phyloP scores from a whole-genome alignment of 2,329 filamentous ascomycete genomes.

The Beauveria asiatica region DNA sequence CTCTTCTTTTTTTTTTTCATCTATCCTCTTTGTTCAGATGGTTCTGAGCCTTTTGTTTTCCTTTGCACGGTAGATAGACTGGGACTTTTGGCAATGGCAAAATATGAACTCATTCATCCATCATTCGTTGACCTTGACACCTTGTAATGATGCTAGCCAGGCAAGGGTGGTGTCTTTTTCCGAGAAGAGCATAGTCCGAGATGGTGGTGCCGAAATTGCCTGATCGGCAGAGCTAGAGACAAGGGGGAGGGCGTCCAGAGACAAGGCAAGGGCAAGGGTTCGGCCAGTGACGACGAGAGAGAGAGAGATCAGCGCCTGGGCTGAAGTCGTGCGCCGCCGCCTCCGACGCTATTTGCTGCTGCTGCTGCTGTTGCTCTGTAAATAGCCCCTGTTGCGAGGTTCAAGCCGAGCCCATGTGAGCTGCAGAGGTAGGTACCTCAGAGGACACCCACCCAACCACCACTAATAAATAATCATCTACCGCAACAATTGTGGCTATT shows the following conservation, averaged over 20 bases:
- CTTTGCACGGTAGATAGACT: not conserved
- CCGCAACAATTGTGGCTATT: too few species aligned
- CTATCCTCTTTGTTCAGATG: not conserved
- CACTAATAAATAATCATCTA: too few species aligned
- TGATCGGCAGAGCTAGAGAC: not conserved
- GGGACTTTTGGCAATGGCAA: not conserved
- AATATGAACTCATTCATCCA: not conserved
- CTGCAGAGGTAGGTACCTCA: too few species aligned
- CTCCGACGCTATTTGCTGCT: too few species aligned
- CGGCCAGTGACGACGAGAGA: not conserved
- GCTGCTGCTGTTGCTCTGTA: not conserved
- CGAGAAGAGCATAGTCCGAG: not conserved
- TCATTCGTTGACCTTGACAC: not conserved
- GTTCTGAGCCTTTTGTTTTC: not conserved
- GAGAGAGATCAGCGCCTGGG: not conserved
- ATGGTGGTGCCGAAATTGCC: conserved; percentile 8
- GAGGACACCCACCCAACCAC: too few species aligned
- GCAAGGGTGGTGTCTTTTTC: not conserved
- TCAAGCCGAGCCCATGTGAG: too few species aligned
- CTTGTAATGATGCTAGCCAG: not conserved
- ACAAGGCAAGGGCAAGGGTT: not conserved
- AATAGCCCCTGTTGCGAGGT: not conserved
- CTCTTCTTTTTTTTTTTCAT: not conserved
- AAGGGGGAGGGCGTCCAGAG: not conserved
- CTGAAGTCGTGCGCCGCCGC: not conserved